A percentile compares a stretch with the other conserved stretches of the same genome.
Evolutionary conservation across 176 grass and related monocot species (phyloP).

Genomic region (Musa itinerans): DNA sequence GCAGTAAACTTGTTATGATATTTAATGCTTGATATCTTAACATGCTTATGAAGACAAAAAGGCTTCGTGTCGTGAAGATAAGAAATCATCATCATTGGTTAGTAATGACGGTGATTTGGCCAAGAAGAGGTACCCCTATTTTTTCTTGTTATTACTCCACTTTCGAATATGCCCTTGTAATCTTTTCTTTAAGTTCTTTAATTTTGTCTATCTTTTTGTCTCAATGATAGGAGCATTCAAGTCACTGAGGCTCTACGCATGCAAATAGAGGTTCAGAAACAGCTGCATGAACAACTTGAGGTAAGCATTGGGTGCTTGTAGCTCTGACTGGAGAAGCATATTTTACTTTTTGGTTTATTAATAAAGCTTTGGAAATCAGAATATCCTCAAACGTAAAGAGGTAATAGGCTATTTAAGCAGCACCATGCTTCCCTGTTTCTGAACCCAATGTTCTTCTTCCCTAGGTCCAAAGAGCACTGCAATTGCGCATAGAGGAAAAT

Average conservation of each 20-base stretch:
- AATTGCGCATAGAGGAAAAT: constrained; percentile 71
- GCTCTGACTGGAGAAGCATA: background rate
- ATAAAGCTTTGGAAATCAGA: no score
- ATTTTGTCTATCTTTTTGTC: background rate
- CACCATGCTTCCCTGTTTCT: background rate
- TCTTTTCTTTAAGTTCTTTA: background rate
- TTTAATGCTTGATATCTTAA: background rate
- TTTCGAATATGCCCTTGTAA: background rate
- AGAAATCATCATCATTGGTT: constrained; percentile 26
- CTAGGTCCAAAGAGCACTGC: constrained; percentile 71
- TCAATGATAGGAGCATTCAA: constrained; percentile 34
- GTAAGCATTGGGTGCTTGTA: constrained; percentile 24
- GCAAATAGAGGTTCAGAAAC: constrained; percentile 93
- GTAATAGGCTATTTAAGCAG: background rate
- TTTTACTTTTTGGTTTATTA: background rate
- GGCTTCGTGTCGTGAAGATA: constrained; percentile 39
- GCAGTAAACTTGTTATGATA: background rate
- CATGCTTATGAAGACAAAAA: constrained; percentile 41
- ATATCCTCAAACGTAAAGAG: background rate
- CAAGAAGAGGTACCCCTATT: constrained; percentile 42
- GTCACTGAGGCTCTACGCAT: constrained; percentile 60
- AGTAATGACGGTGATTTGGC: constrained; percentile 18
- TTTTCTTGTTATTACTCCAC: background rate
- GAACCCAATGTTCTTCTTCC: background rate
- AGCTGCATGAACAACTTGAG: constrained; percentile 77